Evolutionary conservation across 2,329 filamentous ascomycete species (phyloP), one percentile per base, ranked within the genome.

Genomic region (Tolypocladium nubicola): DNA sequence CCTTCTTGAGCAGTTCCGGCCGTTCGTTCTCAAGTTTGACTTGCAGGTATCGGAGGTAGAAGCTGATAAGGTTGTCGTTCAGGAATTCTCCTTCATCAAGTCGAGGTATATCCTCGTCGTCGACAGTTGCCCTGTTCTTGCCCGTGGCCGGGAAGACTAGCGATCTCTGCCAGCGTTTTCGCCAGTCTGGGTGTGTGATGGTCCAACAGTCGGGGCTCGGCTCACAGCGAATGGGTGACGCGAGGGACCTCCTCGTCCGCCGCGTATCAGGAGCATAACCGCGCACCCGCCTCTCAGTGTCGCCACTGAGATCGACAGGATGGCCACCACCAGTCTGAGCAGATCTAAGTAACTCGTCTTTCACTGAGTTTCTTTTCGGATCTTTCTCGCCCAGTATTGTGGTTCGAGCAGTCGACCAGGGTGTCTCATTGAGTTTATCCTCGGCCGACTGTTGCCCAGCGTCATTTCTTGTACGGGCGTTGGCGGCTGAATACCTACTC

Each of bases 1-100:
- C 84, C 55, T 84, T 83, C 59, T 83, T 76, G 0, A 84, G 74
- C 4, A 85, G 64, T 52, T 83, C 75, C 0, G 82, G 79, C 2
- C 79, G 76, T 13, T 79, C 74, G 43, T 75, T 71, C 61, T 84
- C 79, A 40, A 88, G 70, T 47, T 80, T 72, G 58, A 80, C 74
- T 66, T 92, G 85, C 7, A 93, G 75, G 63, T 85, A 89, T 37
- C 87, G 85, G 57, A 96, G 77, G 67, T 95, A 96, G 68, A 97
- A 97, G 54, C 83, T 85, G 63, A 99, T 88, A 35, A 99, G 75
- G 66, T 90, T 96, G 73, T 99, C 94, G 67, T 99, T 99, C 49
- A 99, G 73, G 59, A 88, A 96, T 63, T 96, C 83, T 14, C 86
- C 89, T 61, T 95, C 89, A 59, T 96, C 86, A 3, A 99, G 79